These are phyloP conservation scores for Cucumis sativus DNA, from an alignment of 306 rosid genomes.

Conservation along the genomic window DNA sequence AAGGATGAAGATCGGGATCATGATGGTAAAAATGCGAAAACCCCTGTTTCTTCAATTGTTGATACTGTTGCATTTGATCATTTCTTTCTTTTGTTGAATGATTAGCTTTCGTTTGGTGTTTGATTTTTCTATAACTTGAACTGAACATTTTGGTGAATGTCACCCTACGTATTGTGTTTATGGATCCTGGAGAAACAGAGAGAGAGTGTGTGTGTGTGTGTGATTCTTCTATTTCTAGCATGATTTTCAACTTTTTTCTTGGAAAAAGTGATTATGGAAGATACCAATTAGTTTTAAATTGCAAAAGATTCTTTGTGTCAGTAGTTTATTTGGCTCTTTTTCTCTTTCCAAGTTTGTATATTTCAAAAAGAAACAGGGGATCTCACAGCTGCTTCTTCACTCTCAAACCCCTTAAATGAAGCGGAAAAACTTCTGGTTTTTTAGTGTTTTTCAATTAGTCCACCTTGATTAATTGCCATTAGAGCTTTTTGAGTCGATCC, in stretches of 20 bases:
- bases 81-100: neutral
- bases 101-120: neutral
- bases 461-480: neutral
- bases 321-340: neutral
- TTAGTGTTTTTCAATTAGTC: neutral
- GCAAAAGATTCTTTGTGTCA: neutral
- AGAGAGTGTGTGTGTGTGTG: neutral
- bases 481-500: neutral
- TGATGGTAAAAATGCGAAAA: slow-evolving; percentile 17
- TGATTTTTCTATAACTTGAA: neutral
- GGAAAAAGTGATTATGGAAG: neutral
- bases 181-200: neutral
- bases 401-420: neutral
- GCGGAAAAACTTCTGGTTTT: neutral
- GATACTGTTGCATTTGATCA: neutral
- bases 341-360: neutral
- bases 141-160: neutral
- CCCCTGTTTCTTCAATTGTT: neutral
- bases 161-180: neutral
- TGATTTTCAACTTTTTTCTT: neutral
- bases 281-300: neutral
- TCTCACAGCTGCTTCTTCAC: neutral
- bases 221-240: neutral
- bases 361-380: neutral
- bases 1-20: neutral